Evolutionary conservation across 257 asterid species (phyloP).

Genomic region (Rauvolfia tetraphylla): DNA sequence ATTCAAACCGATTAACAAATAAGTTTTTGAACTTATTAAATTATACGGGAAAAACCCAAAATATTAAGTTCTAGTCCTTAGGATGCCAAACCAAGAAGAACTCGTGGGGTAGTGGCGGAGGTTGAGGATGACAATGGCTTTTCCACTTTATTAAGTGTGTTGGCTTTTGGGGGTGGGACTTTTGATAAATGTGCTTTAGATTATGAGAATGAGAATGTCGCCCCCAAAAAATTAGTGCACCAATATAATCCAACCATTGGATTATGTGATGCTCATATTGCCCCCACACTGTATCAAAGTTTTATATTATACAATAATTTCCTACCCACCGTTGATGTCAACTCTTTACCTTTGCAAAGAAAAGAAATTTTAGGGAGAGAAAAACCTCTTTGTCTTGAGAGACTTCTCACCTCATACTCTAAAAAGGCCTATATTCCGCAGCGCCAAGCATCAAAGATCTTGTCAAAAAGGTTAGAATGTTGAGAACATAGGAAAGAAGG

Average conservation of each 20-base stretch:
- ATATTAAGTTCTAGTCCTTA: neutral
- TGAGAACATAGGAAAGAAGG: neutral
- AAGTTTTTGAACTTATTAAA: no score
- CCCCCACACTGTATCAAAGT: neutral
- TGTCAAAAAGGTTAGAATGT: no score
- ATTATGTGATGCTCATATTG: neutral
- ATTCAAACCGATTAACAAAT: no score
- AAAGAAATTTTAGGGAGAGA: no score
- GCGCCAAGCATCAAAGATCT: neutral
- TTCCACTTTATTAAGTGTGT: neutral
- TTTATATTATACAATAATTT: neutral
- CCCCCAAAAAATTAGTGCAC: neutral
- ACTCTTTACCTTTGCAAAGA: neutral
- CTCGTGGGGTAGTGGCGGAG: neutral
- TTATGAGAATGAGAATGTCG: slow-evolving; percentile 6
- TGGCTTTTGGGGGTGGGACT: neutral
- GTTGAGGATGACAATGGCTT: neutral
- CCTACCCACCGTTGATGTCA: neutral
- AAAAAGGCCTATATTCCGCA: neutral
- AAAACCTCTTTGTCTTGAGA: neutral
- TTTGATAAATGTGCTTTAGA: neutral
- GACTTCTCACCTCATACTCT: neutral
- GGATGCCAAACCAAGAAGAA: neutral
- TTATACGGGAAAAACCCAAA: no score
- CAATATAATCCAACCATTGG: neutral